A percentile compares a stretch with the other conserved stretches of the same genome.
phyloP scores from a whole-genome alignment of 495 filamentous ascomycete genomes.

The Tetracladium setigerum region DNA sequence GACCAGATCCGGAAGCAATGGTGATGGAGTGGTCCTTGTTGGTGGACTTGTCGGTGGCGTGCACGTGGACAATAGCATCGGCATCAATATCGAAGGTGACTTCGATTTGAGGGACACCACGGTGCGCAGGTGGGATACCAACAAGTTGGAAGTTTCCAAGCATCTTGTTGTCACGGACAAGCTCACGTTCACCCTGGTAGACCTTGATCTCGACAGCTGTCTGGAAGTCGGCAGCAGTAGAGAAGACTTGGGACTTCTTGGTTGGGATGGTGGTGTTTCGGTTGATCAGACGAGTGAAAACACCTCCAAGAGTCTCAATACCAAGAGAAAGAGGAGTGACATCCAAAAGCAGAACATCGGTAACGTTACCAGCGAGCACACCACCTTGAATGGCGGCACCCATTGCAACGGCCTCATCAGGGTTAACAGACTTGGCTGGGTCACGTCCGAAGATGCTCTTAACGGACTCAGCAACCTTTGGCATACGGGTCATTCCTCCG shows the following conservation, averaged over 20 bases:
- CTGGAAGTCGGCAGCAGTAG: constrained; percentile 98
- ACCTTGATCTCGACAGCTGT: constrained; percentile 99
- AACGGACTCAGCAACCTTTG: constrained; percentile 95
- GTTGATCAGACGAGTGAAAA: constrained; percentile 99
- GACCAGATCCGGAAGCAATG: constrained; percentile 96
- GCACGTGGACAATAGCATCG: constrained; percentile 97
- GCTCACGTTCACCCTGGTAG: constrained; percentile 99
- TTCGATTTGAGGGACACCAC: constrained; percentile 96
- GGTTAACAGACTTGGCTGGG: constrained; percentile 97
- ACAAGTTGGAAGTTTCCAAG: constrained; percentile 99
- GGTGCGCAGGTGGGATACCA: constrained; percentile 94
- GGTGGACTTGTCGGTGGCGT: constrained; percentile 98
- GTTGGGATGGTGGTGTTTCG: constrained; percentile 99
- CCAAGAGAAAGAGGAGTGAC: constrained; percentile 96
- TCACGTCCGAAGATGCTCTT: constrained; percentile 98
- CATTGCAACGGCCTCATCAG: constrained; percentile 97
- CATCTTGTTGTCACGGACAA: constrained; percentile 98
- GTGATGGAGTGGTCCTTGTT: constrained; percentile 99
- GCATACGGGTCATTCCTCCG: constrained; percentile 99
- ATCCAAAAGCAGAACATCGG: constrained; percentile 91
- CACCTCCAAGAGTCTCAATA: constrained; percentile 99
- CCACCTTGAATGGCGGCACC: constrained; percentile 98
- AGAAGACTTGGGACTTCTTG: constrained; percentile 99
- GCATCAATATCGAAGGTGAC: constrained; percentile 99
- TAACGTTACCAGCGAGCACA: constrained; percentile 93